These are phyloP conservation scores for Paradendryphiella salina DNA, from an alignment of 2,329 filamentous ascomycete genomes.

Conservation along the genomic window DNA sequence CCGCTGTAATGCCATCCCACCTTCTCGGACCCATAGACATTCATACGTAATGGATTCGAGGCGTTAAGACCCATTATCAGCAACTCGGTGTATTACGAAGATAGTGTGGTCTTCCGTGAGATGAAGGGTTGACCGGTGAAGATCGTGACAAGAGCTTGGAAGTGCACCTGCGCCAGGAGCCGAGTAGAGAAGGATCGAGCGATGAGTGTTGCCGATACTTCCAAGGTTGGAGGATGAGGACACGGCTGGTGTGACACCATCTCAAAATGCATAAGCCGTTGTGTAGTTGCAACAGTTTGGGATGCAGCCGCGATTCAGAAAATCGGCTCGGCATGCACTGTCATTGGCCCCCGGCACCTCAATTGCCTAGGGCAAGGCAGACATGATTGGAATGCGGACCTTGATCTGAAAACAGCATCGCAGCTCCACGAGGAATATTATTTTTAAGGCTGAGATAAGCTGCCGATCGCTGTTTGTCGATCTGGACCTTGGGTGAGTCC, in stretches of 20 bases:
- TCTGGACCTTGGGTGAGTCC: constrained; percentile 1
- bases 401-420: not conserved
- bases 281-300: constrained; percentile 1
- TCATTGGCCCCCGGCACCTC: constrained; percentile 10
- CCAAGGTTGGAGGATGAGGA: not conserved
- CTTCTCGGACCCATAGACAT: not conserved
- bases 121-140: constrained; percentile 6
- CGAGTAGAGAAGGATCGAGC: not conserved
- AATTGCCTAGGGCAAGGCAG: constrained; percentile 16
- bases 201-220: not conserved
- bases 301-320: constrained; percentile 1
- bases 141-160: not conserved
- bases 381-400: constrained; percentile 13
- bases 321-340: constrained; percentile 8
- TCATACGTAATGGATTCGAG: not conserved
- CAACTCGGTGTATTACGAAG: not conserved
- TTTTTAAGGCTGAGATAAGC: constrained; percentile 15
- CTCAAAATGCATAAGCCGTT: constrained; percentile 3
- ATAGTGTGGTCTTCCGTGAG: constrained; percentile 5
- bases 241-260: not conserved
- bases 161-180: not conserved
- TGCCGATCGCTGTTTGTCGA: not conserved
- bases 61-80: not conserved
- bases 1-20: not conserved
- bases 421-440: constrained; percentile 1